These are phyloP conservation scores for Phytophthora lateralis DNA, from an alignment of 352 stramenopile genomes.

Conservation along the genomic window DNA sequence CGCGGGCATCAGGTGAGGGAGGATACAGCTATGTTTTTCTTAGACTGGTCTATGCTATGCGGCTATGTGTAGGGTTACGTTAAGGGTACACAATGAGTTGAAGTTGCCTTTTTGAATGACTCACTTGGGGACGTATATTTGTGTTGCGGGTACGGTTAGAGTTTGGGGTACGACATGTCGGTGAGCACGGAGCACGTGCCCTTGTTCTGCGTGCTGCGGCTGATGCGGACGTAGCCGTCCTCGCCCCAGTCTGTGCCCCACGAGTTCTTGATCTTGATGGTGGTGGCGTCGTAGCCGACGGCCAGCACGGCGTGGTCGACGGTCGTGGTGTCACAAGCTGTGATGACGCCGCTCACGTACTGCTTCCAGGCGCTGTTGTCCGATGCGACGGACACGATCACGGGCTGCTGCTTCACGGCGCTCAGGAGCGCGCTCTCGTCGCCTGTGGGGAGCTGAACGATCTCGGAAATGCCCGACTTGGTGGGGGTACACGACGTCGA, in stretches of 20 bases:
- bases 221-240: conserved; percentile 93
- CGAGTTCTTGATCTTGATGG: conserved; percentile 98
- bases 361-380: conserved; percentile 96
- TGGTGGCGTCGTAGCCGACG: conserved; percentile 92
- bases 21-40: neutral
- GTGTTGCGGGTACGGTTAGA: conserved; percentile 26
- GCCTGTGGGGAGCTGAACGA: conserved; percentile 60
- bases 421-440: conserved; percentile 78
- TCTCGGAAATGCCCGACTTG: conserved; percentile 47
- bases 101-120: conserved; percentile 14
- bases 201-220: conserved; percentile 66
- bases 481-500: conserved; percentile 37
- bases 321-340: conserved; percentile 63
- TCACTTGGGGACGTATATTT: conserved; percentile 24
- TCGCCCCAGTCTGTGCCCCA: conserved; percentile 96
- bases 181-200: conserved; percentile 59
- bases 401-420: conserved; percentile 92
- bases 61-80: neutral
- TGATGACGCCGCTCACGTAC: conserved; percentile 94
- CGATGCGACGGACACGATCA: conserved; percentile 94
- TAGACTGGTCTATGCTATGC: neutral
- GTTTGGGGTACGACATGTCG: conserved; percentile 57
- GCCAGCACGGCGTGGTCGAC: conserved; percentile 97
- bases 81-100: conserved; percentile 1
- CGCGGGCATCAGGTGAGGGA: conserved; percentile 15